phyloP scores from a whole-genome alignment of 1,284 basidiomycete species.

The Puccinia triticina region DNA sequence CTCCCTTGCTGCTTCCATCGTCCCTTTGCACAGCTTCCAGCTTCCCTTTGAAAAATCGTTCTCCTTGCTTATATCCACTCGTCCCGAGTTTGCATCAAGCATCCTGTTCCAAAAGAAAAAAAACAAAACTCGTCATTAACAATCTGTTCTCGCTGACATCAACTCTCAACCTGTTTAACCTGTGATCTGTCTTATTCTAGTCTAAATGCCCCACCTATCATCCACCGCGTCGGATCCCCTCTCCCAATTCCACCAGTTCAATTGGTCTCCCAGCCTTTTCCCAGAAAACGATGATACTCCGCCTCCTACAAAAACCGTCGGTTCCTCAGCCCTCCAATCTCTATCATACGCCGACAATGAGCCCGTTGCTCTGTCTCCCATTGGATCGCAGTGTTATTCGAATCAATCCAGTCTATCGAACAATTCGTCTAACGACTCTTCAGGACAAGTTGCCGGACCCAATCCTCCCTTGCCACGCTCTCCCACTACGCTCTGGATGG shows the following conservation, averaged over 20 bases:
- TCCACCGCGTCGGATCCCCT: constrained; percentile 27
- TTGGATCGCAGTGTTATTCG: constrained; percentile 30
- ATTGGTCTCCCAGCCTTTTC: constrained; percentile 34
- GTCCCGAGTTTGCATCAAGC: background rate
- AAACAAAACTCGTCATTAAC: background rate
- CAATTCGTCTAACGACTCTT: constrained; percentile 4
- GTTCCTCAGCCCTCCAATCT: constrained; percentile 34
- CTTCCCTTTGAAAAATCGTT: background rate
- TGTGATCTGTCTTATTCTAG: background rate
- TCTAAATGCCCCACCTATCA: constrained; percentile 30
- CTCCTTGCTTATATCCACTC: background rate
- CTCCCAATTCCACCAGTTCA: constrained; percentile 41
- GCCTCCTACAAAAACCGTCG: constrained; percentile 18
- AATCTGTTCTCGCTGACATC: constrained; percentile 4
- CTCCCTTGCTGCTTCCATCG: background rate
- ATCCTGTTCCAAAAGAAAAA: constrained; percentile 25
- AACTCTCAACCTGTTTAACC: constrained; percentile 4
- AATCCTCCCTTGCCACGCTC: constrained; percentile 33
- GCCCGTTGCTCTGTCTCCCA: constrained; percentile 22
- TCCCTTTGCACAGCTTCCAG: background rate
- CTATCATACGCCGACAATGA: constrained; percentile 17
- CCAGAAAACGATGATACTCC: constrained; percentile 30
- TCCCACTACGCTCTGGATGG: constrained; percentile 71
- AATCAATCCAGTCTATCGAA: constrained; percentile 28
- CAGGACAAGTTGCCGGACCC: constrained; percentile 28